Base-by-base conservation (phyloP, 2,329 filamentous ascomycete species). In the Fusarium sacchari region DNA sequence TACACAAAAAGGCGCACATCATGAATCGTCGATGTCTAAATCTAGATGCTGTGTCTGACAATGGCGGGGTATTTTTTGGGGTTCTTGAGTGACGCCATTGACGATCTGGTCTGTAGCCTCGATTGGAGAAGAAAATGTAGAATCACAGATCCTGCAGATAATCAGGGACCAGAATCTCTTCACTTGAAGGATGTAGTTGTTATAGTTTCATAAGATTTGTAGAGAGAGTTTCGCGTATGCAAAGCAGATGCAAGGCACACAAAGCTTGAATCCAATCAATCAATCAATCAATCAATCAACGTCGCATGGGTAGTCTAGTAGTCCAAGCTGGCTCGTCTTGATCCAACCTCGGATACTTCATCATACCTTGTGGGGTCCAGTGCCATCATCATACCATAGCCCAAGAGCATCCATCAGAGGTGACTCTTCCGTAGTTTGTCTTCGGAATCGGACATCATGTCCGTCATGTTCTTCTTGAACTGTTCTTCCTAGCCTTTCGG, bases 71-170 rank as follows among this genome's bases (percentile, higher is more conserved):
- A 72, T 66, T 46, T 50, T 50, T 53, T 44, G 36, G 59, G 59
- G 72, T 59, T 59, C 30, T 12, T 20, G 22, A 60, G 63, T 75
- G 65, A 75, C 69, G 61, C 69, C 69, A 74, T 74, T 52, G 59
- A 69, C 69, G 73, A 69, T 70, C 58, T 74, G 55, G 47, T 36
- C 42, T 42, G 15, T 26, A 52, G 46, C 44, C n/a, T 64, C 65
- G 67, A 69, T 69, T 53, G 46, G 42, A 39, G 47, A 55, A 28
- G 24, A 50, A 50, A 64, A 32, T 69, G 57, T 43, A 63, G 26
- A 60, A 32, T 61, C 59, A 62, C 55, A 67, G 71, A 67, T 63
- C 67, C 46, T 59, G 56, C 46, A 53, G 11, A 30, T 22, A n/a
- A 26, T 44, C 24, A 40, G 34, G 24, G 46, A 20, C n/a, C 30